These are phyloP conservation scores for Aspergillus sclerotiicarbonarius DNA, from an alignment of 495 filamentous ascomycete species.

Conservation along the genomic window DNA sequence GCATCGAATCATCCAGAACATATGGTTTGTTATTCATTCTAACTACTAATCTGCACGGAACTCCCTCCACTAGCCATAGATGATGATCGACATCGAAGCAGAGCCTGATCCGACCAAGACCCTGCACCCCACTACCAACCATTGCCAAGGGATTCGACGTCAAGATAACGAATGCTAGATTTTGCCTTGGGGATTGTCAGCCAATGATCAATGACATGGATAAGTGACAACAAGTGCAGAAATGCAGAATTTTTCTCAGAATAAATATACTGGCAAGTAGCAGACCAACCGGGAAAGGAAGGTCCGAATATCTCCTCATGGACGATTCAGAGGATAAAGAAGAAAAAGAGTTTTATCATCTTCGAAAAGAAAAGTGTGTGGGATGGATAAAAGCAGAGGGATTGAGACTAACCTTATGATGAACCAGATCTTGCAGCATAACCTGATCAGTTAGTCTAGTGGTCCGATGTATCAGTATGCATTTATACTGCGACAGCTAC, in stretches of 20 bases:
- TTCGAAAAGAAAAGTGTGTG: slow-evolving; percentile 46
- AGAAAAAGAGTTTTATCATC: slow-evolving; percentile 86
- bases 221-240: neutral
- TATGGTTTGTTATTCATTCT: neutral
- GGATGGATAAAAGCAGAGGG: slow-evolving; percentile 17
- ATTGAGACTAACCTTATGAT: slow-evolving; percentile 25
- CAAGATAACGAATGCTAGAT: neutral
- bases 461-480: slow-evolving; percentile 11
- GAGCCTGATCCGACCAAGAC: neutral
- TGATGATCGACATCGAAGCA: neutral
- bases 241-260: slow-evolving; percentile 62
- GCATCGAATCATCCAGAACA: neutral
- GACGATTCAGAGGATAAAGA: slow-evolving; percentile 95
- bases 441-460: slow-evolving; percentile 23
- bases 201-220: slow-evolving; percentile 2
- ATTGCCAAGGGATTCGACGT: neutral
- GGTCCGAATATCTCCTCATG: slow-evolving; percentile 81
- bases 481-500: neutral
- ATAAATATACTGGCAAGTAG: slow-evolving; percentile 98
- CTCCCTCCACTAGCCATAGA: neutral
- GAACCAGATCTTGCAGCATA: slow-evolving; percentile 10
- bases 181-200: slow-evolving; percentile 11
- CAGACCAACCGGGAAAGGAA: slow-evolving; percentile 70
- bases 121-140: neutral
- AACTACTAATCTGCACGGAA: neutral